Conservation (phyloP, 2,329 filamentous ascomycete genomes). For the Colletotrichum sidae region DNA sequence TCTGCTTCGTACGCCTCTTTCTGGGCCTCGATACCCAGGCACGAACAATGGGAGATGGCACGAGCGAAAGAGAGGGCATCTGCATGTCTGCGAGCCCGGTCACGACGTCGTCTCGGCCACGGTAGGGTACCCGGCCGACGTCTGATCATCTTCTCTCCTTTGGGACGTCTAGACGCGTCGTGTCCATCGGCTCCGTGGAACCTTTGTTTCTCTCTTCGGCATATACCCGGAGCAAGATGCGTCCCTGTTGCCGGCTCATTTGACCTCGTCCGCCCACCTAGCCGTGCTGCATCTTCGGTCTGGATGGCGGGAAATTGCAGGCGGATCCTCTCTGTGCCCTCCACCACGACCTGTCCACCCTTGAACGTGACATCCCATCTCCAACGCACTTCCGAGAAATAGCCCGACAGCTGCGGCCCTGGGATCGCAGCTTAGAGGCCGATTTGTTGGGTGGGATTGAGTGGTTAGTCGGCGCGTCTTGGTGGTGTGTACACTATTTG, state of each 20-base stretch:
- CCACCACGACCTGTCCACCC: neutral
- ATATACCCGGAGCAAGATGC: constrained; percentile 15
- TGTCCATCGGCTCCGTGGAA: neutral
- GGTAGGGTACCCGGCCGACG: neutral
- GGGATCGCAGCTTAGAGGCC: neutral
- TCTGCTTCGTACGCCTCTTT: too few relatives aligned
- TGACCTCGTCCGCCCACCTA: neutral
- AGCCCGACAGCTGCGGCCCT: constrained; percentile 26
- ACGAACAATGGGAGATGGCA: too few relatives aligned
- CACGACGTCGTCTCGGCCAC: neutral
- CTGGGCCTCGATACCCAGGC: too few relatives aligned
- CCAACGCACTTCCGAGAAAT: constrained; percentile 18
- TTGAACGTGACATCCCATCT: constrained; percentile 26
- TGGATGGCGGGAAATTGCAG: constrained; percentile 36
- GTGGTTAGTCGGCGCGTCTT: neutral
- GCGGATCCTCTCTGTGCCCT: constrained; percentile 17
- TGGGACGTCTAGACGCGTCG: constrained; percentile 4
- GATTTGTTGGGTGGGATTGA: neutral
- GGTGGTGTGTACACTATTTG: neutral
- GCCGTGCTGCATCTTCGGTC: constrained; percentile 5
- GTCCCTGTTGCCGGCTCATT: constrained; percentile 15
- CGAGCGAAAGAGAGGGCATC: neutral
- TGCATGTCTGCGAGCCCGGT: constrained; percentile 1
- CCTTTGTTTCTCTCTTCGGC: constrained; percentile 20
- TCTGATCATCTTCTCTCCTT: neutral